These are phyloP conservation scores for Rhodotorula sp. DNA, from an alignment of 1,284 basidiomycete genomes.

Conservation along the genomic window DNA sequence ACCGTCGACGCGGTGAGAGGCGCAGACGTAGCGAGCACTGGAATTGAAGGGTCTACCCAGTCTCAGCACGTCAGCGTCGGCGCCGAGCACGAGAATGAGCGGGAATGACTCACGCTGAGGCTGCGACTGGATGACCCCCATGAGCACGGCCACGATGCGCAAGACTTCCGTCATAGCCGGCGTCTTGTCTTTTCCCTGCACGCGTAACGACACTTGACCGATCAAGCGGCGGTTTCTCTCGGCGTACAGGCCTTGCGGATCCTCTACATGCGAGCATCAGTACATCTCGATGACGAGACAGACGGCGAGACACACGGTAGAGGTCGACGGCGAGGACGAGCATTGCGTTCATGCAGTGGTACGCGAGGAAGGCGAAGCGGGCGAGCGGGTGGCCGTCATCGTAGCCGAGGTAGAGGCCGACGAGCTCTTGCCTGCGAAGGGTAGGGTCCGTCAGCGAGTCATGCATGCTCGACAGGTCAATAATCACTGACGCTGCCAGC, in stretches of 20 bases:
- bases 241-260: conserved; percentile 10
- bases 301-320: conserved; percentile 26
- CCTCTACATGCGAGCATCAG: no score
- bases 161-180: background rate
- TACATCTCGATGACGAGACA: no score
- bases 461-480: no score
- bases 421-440: conserved; percentile 13
- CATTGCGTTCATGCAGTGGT: conserved; percentile 32
- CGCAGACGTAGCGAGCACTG: no score
- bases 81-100: no score
- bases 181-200: conserved; percentile 7
- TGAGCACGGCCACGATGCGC: conserved; percentile 8
- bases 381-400: conserved; percentile 14
- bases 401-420: conserved; percentile 29
- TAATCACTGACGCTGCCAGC: conserved; percentile 25
- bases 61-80: no score
- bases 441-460: background rate
- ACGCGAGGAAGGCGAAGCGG: conserved; percentile 7
- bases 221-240: conserved; percentile 19
- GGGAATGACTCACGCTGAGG: background rate
- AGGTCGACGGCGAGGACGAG: conserved; percentile 28
- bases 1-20: background rate
- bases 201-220: background rate
- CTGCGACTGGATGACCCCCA: background rate
- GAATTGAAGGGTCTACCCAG: no score